A percentile compares a stretch with the other conserved stretches of the same genome.
Conservation (phyloP, 2,329 filamentous ascomycete genomes). For the Graphiopsis chlorocephala region DNA sequence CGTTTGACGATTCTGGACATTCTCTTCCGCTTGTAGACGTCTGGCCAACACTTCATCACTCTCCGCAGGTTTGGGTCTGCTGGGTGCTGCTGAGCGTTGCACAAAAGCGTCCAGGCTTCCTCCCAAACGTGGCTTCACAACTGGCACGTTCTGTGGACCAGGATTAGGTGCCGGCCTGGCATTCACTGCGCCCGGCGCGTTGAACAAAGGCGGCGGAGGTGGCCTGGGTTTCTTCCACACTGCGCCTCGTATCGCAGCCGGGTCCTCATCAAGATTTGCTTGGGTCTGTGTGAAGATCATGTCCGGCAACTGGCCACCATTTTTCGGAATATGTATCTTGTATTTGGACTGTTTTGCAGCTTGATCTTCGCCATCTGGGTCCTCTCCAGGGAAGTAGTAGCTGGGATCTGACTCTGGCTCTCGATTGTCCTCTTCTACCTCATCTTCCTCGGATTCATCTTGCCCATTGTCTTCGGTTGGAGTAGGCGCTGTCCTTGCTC, state of each 20-base stretch:
- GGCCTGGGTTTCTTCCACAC: constrained; percentile 46
- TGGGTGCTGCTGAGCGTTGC: background rate
- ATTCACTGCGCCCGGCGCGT: constrained; percentile 8
- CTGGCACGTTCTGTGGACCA: background rate
- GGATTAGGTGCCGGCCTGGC: background rate
- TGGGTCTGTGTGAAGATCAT: constrained; percentile 46
- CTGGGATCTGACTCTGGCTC: constrained; percentile 21
- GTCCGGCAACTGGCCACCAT: constrained; percentile 40
- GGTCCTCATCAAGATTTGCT: constrained; percentile 37
- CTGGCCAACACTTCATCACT: constrained; percentile 29
- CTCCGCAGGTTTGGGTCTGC: constrained; percentile 14
- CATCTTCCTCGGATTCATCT: constrained; percentile 12
- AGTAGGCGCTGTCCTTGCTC: constrained; percentile 1
- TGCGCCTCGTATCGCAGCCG: constrained; percentile 45
- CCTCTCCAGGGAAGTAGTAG: constrained; percentile 30
- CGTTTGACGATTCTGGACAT: constrained; percentile 16
- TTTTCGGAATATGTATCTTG: constrained; percentile 43
- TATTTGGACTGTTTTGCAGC: constrained; percentile 38
- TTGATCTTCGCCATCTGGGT: constrained; percentile 19
- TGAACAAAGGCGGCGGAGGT: constrained; percentile 22
- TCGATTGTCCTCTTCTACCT: constrained; percentile 3
- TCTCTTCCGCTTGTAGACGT: constrained; percentile 32
- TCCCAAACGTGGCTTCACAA: background rate
- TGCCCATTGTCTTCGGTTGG: constrained; percentile 13
- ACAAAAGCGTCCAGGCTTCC: constrained; percentile 8